Conservation (phyloP, 2,329 filamentous ascomycete genomes). For the Aspergillus eucalypticola region DNA sequence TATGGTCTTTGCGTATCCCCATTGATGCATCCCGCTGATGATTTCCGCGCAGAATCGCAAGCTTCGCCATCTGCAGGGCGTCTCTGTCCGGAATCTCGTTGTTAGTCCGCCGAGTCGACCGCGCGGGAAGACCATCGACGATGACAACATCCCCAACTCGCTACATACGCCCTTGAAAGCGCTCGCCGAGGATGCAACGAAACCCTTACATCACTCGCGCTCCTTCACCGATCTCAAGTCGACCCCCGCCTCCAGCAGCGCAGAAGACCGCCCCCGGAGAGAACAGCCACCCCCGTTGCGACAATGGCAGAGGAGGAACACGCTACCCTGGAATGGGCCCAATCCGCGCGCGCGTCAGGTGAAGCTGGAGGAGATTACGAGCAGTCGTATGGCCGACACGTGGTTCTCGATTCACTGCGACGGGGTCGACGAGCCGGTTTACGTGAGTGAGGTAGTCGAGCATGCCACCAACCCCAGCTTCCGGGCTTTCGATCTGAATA, state of each 20-base stretch:
- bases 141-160: slow-evolving; percentile 68
- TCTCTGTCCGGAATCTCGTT: slow-evolving; percentile 82
- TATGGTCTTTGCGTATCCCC: slow-evolving; percentile 13
- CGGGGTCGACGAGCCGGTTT: slow-evolving; percentile 70
- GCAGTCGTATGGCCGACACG: slow-evolving; percentile 74
- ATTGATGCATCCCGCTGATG: slow-evolving; percentile 22
- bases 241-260: slow-evolving; percentile 6
- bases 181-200: slow-evolving; percentile 52
- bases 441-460: slow-evolving; percentile 79
- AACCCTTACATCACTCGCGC: slow-evolving; percentile 56
- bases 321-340: slow-evolving; percentile 63
- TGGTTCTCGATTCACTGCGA: slow-evolving; percentile 83
- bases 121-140: slow-evolving; percentile 69
- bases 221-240: slow-evolving; percentile 58
- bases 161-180: slow-evolving; percentile 69
- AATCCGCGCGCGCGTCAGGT: slow-evolving; percentile 66
- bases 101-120: slow-evolving; percentile 58
- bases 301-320: slow-evolving; percentile 55
- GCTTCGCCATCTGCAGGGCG: slow-evolving; percentile 80
- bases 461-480: slow-evolving; percentile 91
- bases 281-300: slow-evolving; percentile 20
- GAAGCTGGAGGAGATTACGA: slow-evolving; percentile 71
- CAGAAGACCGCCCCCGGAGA: slow-evolving; percentile 15
- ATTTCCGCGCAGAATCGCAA: slow-evolving; percentile 68
- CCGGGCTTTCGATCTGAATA: slow-evolving; percentile 74